These are phyloP conservation scores for Alternaria triticina DNA, from an alignment of 2,329 filamentous ascomycete genomes.

Conservation along the genomic window DNA sequence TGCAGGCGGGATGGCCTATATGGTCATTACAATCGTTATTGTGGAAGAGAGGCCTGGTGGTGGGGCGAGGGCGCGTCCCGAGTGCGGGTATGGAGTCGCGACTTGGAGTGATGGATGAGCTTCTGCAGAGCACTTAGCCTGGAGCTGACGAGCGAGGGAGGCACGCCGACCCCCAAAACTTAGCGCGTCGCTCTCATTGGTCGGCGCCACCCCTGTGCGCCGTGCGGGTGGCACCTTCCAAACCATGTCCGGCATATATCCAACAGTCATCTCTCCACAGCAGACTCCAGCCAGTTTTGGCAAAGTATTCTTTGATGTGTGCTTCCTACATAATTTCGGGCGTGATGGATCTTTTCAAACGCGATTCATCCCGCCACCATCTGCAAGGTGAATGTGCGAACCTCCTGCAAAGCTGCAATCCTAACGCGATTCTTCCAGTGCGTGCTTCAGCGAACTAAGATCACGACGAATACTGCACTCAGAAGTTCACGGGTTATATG, in stretches of 20 bases:
- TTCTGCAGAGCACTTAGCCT: conserved; percentile 21
- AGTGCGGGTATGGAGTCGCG: conserved; percentile 34
- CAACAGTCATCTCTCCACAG: neutral
- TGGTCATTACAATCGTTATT: conserved; percentile 41
- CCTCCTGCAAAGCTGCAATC: neutral
- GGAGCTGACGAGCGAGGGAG: conserved; percentile 9
- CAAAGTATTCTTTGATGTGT: neutral
- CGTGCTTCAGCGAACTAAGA: neutral
- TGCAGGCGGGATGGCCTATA: conserved; percentile 23
- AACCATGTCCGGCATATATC: neutral
- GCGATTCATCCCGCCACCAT: neutral
- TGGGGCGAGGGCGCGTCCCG: conserved; percentile 39
- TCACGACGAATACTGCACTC: neutral
- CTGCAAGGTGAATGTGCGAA: neutral
- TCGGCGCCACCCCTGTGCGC: neutral
- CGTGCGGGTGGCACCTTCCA: neutral
- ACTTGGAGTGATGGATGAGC: conserved; percentile 25
- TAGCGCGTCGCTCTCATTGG: neutral
- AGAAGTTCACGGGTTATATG: neutral
- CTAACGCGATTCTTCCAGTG: neutral
- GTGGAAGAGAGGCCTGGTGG: conserved; percentile 28
- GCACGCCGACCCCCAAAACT: conserved; percentile 1
- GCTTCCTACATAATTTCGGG: neutral
- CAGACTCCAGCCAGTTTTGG: neutral
- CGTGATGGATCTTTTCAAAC: neutral